Evolutionary conservation across 257 asterid genomes (phyloP).

Genomic region (Solanum dulcamara): DNA sequence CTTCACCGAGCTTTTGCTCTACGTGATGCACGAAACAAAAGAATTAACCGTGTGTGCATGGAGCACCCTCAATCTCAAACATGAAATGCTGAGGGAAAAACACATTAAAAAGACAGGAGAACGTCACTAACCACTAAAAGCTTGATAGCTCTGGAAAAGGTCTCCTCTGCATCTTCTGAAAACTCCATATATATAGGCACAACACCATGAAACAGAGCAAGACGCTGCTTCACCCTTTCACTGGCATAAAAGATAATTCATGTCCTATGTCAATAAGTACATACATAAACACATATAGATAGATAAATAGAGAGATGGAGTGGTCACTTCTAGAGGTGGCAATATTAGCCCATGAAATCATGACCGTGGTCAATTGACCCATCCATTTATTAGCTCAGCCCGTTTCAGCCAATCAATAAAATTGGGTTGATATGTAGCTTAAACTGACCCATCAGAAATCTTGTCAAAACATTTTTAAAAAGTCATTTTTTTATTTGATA

Average conservation of each 20-base stretch:
- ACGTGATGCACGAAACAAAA: background rate
- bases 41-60: background rate
- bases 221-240: constrained; percentile 84
- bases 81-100: background rate
- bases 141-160: constrained; percentile 75
- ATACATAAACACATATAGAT: background rate
- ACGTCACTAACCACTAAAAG: constrained; percentile 53
- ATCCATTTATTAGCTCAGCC: background rate
- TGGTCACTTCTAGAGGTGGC: background rate
- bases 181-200: constrained; percentile 84
- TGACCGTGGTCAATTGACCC: background rate
- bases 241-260: constrained; percentile 23
- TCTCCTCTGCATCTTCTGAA: constrained; percentile 81
- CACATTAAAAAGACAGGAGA: background rate
- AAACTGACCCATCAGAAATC: too few relatives aligned
- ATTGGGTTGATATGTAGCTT: background rate
- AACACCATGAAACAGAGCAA: constrained; percentile 81
- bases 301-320: background rate
- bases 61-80: background rate
- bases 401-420: background rate
- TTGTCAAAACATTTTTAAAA: too few relatives aligned
- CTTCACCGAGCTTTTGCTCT: constrained; percentile 59
- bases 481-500: too few relatives aligned
- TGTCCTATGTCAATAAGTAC: background rate
- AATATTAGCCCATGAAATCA: background rate